Conservation (phyloP, 2,329 filamentous ascomycete species). For the Exophiala sp. region DNA sequence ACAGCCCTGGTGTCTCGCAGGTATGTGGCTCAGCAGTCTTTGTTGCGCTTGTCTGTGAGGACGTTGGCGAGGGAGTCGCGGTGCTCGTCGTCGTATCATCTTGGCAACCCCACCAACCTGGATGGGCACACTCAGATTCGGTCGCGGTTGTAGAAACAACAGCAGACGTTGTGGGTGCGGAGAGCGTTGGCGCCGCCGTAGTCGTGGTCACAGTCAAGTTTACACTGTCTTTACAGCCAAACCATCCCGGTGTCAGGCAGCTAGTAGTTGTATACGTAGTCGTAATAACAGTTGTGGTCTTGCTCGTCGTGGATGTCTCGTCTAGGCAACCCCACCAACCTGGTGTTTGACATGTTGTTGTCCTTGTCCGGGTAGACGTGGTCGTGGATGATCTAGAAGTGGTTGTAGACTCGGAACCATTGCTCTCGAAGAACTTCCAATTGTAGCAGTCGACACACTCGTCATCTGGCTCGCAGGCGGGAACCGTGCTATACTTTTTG, state of each 20-base stretch:
- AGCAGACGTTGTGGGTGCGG: conserved; percentile 29
- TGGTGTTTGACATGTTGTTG: conserved; percentile 83
- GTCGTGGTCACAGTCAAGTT: conserved; percentile 34
- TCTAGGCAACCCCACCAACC: conserved; percentile 77
- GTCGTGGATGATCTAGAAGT: conserved; percentile 56
- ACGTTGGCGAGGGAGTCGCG: conserved; percentile 17
- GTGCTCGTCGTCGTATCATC: conserved; percentile 33
- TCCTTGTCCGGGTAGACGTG: conserved; percentile 66
- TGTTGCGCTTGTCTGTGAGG: conserved; percentile 15
- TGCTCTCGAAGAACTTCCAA: conserved; percentile 95
- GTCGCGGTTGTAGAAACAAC: conserved; percentile 27
- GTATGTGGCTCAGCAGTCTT: conserved; percentile 19
- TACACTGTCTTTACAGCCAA: conserved; percentile 39
- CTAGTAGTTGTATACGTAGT: conserved; percentile 37
- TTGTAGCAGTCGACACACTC: conserved; percentile 82
- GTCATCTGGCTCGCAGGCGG: conserved; percentile 71
- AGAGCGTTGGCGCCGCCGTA: conserved; percentile 22
- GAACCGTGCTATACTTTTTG: conserved; percentile 74
- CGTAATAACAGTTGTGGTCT: conserved; percentile 32
- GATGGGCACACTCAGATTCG: conserved; percentile 36
- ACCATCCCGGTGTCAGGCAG: conserved; percentile 44
- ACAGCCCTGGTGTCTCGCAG: conserved; percentile 53
- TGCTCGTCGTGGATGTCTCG: conserved; percentile 42
- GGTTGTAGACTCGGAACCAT: conserved; percentile 73
- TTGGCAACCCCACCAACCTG: conserved; percentile 40